phyloP scores from a whole-genome alignment of 176 grass and related monocot species.

The Oryza australiensis region DNA sequence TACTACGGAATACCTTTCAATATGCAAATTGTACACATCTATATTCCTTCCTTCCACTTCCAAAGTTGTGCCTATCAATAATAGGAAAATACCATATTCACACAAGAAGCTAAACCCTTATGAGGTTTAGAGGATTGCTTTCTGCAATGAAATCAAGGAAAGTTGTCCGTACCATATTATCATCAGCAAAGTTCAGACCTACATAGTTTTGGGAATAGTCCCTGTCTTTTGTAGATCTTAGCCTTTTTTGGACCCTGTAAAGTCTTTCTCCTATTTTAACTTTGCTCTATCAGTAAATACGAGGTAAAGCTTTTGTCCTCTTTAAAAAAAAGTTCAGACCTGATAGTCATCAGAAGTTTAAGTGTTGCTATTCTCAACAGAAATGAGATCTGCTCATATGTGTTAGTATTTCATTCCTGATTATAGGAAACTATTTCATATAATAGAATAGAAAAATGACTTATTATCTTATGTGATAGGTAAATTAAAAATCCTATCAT shows the following conservation, averaged over 20 bases:
- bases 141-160: slow-evolving; percentile 27
- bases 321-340: slow-evolving; percentile 20
- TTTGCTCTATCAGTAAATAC: too few relatives aligned
- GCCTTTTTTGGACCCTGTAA: too few relatives aligned
- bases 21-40: neutral
- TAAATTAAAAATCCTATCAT: too few relatives aligned
- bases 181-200: slow-evolving; percentile 2
- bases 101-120: neutral
- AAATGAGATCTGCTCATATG: neutral
- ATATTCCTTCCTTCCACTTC: neutral
- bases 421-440: too few relatives aligned
- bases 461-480: too few relatives aligned
- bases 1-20: slow-evolving; percentile 13
- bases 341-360: neutral
- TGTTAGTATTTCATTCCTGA: too few relatives aligned
- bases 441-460: too few relatives aligned
- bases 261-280: too few relatives aligned
- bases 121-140: slow-evolving; percentile 1
- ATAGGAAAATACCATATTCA: neutral
- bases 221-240: too few relatives aligned
- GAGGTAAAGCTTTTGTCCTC: too few relatives aligned
- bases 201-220: too few relatives aligned
- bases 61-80: neutral
- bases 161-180: neutral
- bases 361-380: neutral